Conservation (phyloP, 163 green algal genomes). For the Picocystis sp. region DNA sequence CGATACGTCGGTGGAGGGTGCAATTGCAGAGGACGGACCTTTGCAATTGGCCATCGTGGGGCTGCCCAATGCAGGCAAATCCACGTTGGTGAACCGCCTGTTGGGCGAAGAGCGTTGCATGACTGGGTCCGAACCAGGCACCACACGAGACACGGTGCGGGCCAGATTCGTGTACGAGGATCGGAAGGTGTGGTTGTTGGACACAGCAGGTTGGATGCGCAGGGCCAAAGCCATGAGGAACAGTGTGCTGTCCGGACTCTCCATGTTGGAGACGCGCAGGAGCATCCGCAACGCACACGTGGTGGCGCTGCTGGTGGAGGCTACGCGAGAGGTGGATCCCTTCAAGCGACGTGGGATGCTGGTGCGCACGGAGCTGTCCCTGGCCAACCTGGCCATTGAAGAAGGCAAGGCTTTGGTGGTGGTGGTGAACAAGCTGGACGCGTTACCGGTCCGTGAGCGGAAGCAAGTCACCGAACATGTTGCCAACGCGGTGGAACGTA, state of each 20-base stretch:
- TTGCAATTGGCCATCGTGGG: slow-evolving; percentile 33
- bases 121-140: slow-evolving; percentile 74
- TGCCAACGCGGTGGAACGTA: not conserved
- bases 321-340: slow-evolving; percentile 4
- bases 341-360: slow-evolving; percentile 23
- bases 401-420: slow-evolving; percentile 67
- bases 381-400: slow-evolving; percentile 36
- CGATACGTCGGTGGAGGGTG: not conserved
- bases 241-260: slow-evolving; percentile 4
- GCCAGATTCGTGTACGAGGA: slow-evolving; percentile 27
- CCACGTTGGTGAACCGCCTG: slow-evolving; percentile 61
- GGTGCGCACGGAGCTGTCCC: slow-evolving; percentile 41
- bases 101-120: slow-evolving; percentile 53
- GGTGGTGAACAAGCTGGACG: slow-evolving; percentile 71
- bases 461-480: slow-evolving; percentile 1
- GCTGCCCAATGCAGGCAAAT: slow-evolving; percentile 63
- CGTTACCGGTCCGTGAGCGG: slow-evolving; percentile 16
- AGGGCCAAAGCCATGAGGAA: slow-evolving; percentile 4
- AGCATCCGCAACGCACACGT: slow-evolving; percentile 45
- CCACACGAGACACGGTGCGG: slow-evolving; percentile 65
- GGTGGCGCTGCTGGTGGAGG: slow-evolving; percentile 72
- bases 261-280: slow-evolving; percentile 22
- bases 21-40: slow-evolving; percentile 4
- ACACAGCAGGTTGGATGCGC: slow-evolving; percentile 74
- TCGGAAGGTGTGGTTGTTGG: slow-evolving; percentile 46